Evolutionary conservation across 73 alveolate genomes (phyloP).

Genomic region (Tetrahymena borealis): DNA sequence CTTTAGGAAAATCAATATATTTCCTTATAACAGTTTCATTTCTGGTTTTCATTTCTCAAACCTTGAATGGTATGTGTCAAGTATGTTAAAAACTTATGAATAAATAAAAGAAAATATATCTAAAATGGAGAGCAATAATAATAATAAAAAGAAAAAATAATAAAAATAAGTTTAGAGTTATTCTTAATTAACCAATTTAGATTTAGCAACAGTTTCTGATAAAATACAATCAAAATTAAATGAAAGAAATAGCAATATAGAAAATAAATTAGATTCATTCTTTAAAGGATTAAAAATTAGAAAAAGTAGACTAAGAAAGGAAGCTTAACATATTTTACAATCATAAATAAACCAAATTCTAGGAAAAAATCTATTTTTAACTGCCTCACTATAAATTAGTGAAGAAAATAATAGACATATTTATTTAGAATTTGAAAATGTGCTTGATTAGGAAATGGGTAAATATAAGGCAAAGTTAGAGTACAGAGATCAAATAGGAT

Average conservation of each 20-base stretch:
- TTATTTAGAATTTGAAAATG: not conserved
- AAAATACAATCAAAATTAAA: too few species aligned
- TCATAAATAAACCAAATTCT: too few species aligned
- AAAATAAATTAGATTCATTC: too few species aligned
- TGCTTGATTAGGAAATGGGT: not conserved
- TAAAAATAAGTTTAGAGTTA: not conserved
- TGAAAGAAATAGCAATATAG: too few species aligned
- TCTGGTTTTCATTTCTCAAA: not conserved
- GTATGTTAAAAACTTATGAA: not conserved
- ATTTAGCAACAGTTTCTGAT: too few species aligned
- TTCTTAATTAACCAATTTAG: not conserved
- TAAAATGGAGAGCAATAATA: not conserved
- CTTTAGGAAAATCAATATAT: not conserved
- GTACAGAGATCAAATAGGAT: not conserved
- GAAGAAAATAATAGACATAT: too few species aligned
- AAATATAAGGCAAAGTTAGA: not conserved
- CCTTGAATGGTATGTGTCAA: not conserved
- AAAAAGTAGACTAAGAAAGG: too few species aligned
- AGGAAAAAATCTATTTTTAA: too few species aligned
- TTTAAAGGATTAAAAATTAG: too few species aligned
- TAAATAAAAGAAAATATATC: not conserved
- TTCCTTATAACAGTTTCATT: not conserved
- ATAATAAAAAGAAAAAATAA: not conserved
- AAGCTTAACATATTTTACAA: too few species aligned
- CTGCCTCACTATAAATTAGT: too few species aligned